Conservation (phyloP, 1,284 basidiomycete genomes). For the Volvariella surrecta region DNA sequence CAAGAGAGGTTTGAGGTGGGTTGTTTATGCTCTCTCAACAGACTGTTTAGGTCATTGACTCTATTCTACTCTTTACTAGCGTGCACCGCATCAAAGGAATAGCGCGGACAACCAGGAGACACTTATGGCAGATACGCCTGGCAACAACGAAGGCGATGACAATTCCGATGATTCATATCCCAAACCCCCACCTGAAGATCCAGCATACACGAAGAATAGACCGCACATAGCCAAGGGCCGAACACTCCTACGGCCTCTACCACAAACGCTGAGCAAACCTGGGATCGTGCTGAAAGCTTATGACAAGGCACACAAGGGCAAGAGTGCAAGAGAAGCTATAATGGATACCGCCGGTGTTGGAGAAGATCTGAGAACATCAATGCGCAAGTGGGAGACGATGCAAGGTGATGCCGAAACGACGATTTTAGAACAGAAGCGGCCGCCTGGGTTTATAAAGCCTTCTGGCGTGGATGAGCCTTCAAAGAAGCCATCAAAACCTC, state of each 20-base stretch:
- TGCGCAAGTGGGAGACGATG: conserved; percentile 33
- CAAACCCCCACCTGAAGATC: no score
- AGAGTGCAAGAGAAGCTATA: neutral
- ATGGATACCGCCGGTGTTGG: conserved; percentile 9
- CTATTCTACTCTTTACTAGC: conserved; percentile 3
- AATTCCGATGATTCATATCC: no score
- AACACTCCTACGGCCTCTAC: neutral
- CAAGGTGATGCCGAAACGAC: conserved; percentile 36
- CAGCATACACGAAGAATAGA: no score
- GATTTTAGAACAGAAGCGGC: conserved; percentile 20
- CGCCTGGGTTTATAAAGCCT: conserved; percentile 39
- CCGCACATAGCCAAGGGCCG: no score
- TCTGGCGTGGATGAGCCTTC: conserved; percentile 49
- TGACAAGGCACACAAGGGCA: neutral
- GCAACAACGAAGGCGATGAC: no score
- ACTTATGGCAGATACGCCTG: no score
- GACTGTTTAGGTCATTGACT: no score
- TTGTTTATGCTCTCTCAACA: conserved; percentile 17
- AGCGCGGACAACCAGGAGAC: conserved; percentile 2
- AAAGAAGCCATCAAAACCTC: conserved; percentile 17
- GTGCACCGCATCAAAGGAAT: conserved; percentile 6
- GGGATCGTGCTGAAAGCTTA: neutral
- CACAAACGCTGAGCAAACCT: neutral
- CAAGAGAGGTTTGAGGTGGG: conserved; percentile 34
- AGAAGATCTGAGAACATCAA: conserved; percentile 13